A percentile compares a stretch with the other conserved stretches of the same genome.
Conservation (phyloP, 2,329 filamentous ascomycete species). For the Exophiala viscosa region DNA sequence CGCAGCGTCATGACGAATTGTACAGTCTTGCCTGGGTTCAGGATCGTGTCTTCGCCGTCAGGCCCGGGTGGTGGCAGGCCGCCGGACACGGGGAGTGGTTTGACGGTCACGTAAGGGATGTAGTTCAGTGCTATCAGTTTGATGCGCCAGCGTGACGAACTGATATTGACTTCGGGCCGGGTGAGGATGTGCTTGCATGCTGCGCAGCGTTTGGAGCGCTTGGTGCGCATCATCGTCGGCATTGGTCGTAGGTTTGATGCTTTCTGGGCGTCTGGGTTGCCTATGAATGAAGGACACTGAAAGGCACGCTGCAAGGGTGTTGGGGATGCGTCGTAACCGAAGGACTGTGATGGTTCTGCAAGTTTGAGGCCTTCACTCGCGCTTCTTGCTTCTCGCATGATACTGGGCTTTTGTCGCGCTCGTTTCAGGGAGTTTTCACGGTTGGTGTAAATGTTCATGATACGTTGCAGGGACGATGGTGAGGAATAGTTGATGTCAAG, state of each 20-base stretch:
- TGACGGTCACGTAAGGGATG: slow-evolving; percentile 72
- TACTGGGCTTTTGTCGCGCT: slow-evolving; percentile 61
- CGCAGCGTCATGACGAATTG: slow-evolving; percentile 88
- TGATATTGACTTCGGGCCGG: slow-evolving; percentile 87
- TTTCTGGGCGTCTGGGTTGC: slow-evolving; percentile 53
- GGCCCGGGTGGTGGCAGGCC: slow-evolving; percentile 28
- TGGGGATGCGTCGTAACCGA: slow-evolving; percentile 22
- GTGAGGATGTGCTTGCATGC: slow-evolving; percentile 91
- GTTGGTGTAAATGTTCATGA: slow-evolving; percentile 82
- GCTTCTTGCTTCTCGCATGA: slow-evolving; percentile 76
- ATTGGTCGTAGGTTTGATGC: slow-evolving; percentile 73
- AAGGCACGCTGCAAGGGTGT: slow-evolving; percentile 25
- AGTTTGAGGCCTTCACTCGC: slow-evolving; percentile 68
- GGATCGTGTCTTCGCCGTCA: slow-evolving; percentile 40
- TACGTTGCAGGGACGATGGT: slow-evolving; percentile 75
- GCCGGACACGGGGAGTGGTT: slow-evolving; percentile 47
- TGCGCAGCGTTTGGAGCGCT: slow-evolving; percentile 89
- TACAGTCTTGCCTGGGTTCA: slow-evolving; percentile 51
- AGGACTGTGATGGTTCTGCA: slow-evolving; percentile 48
- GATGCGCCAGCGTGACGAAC: slow-evolving; percentile 87
- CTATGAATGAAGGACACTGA: slow-evolving; percentile 51
- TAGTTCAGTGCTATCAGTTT: slow-evolving; percentile 82
- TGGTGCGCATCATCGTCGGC: slow-evolving; percentile 79
- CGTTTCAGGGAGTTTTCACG: slow-evolving; percentile 56
- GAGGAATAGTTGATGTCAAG: slow-evolving; percentile 56